Evolutionary conservation across 108 stramenopile species (phyloP).

Genomic region (Fragilaria crotonensis): DNA sequence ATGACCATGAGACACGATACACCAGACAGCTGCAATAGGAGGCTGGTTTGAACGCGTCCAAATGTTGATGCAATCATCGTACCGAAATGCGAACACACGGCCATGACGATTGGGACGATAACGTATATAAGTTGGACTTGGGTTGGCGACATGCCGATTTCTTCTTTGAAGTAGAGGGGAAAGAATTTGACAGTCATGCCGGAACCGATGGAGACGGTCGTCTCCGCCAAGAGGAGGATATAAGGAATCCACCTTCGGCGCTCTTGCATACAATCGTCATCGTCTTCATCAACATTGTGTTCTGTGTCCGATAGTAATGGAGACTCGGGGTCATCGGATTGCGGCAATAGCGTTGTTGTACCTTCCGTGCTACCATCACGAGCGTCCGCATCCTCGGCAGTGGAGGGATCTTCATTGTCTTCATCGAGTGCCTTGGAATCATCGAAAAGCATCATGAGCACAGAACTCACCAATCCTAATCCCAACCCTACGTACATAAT

Average conservation of each 20-base stretch:
- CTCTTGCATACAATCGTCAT: background rate
- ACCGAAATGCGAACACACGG: slow-evolving; percentile 10
- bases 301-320: background rate
- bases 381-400: slow-evolving; percentile 7
- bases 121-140: slow-evolving; percentile 51
- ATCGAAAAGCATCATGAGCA: slow-evolving; percentile 58
- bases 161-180: slow-evolving; percentile 72
- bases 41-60: slow-evolving; percentile 45
- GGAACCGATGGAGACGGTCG: slow-evolving; percentile 47
- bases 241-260: slow-evolving; percentile 45
- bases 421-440: slow-evolving; percentile 52
- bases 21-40: slow-evolving; percentile 24
- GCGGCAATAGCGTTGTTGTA: background rate
- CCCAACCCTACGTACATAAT: slow-evolving; percentile 51
- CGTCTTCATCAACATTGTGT: background rate
- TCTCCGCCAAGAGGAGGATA: slow-evolving; percentile 30
- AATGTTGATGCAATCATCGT: slow-evolving; percentile 10
- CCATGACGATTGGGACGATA: slow-evolving; percentile 24
- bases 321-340: background rate
- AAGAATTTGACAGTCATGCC: slow-evolving; percentile 82
- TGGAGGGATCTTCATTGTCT: slow-evolving; percentile 1
- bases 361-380: background rate
- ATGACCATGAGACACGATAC: slow-evolving; percentile 34
- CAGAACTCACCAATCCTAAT: slow-evolving; percentile 33
- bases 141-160: slow-evolving; percentile 48